phyloP scores from a whole-genome alignment of 2,329 filamentous ascomycete genomes.

The Passalora sequoiae region DNA sequence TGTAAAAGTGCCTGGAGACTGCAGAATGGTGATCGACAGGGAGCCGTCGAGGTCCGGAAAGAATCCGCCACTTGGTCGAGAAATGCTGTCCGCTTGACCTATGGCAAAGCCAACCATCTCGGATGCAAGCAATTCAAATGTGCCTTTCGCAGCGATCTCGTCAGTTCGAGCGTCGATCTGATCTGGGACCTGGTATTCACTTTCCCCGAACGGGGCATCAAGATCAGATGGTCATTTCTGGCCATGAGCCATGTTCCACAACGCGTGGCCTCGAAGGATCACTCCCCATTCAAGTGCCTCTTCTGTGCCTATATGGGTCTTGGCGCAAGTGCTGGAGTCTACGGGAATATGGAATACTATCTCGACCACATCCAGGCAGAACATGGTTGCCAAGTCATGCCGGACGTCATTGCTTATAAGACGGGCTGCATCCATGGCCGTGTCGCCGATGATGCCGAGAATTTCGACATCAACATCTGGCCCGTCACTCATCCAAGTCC shows the following conservation, averaged over 20 bases:
- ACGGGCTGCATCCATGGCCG: slow-evolving; percentile 39
- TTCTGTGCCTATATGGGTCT: slow-evolving; percentile 42
- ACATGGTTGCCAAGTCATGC: slow-evolving; percentile 31
- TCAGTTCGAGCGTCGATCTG: slow-evolving; percentile 23
- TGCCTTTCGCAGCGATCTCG: slow-evolving; percentile 40
- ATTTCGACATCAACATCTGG: slow-evolving; percentile 46
- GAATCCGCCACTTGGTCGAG: slow-evolving; percentile 11
- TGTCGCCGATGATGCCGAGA: slow-evolving; percentile 36
- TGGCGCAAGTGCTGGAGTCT: slow-evolving; percentile 5
- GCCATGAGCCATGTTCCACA: slow-evolving; percentile 43
- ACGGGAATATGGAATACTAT: slow-evolving; percentile 35
- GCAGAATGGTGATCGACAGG: slow-evolving; percentile 30
- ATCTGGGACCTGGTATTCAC: slow-evolving; percentile 23
- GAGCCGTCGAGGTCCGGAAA: slow-evolving; percentile 27
- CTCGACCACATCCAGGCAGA: slow-evolving; percentile 39
- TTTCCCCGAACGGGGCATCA: slow-evolving; percentile 31
- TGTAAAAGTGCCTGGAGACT: slow-evolving; percentile 44
- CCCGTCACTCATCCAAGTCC: slow-evolving; percentile 13
- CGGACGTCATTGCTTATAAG: slow-evolving; percentile 35
- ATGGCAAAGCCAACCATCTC: slow-evolving; percentile 25
- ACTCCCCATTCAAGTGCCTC: slow-evolving; percentile 40
- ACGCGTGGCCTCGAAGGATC: slow-evolving; percentile 23
- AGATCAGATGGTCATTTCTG: slow-evolving; percentile 45
- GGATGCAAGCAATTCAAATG: slow-evolving; percentile 41
- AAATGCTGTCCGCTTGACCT: slow-evolving; percentile 15